Percentiles rank a stretch among this genome's conserved stretches.
Evolutionary conservation across 345 rosid species (phyloP).

Genomic region (Cochlearia excelsa): DNA sequence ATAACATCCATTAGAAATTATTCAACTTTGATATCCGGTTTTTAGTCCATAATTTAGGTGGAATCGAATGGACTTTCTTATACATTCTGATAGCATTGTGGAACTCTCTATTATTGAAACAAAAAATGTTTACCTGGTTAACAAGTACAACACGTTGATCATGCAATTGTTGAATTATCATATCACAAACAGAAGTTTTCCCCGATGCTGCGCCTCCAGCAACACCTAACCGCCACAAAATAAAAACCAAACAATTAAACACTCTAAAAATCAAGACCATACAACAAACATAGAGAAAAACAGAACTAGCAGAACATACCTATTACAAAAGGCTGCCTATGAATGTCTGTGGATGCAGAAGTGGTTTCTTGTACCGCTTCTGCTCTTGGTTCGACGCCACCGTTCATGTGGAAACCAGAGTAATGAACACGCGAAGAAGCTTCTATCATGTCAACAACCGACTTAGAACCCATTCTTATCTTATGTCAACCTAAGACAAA

Average conservation of each 20-base stretch:
- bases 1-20: not conserved
- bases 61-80: not conserved
- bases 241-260: not conserved
- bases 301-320: conserved; percentile 40
- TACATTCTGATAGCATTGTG: not conserved
- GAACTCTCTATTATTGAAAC: not conserved
- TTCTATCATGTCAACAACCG: conserved; percentile 84
- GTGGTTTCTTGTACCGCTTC: conserved; percentile 45
- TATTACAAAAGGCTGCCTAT: conserved; percentile 78
- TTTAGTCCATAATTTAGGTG: not conserved
- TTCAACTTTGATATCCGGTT: not conserved
- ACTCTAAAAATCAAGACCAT: not conserved
- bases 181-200: conserved; percentile 90
- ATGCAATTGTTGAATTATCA: conserved; percentile 95
- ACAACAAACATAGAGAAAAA: too few species aligned
- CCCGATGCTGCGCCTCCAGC: conserved; percentile 99
- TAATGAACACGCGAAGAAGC: conserved; percentile 77
- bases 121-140: conserved; percentile 57
- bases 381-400: conserved; percentile 50
- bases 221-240: conserved; percentile 52
- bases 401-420: conserved; percentile 57
- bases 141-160: conserved; percentile 96
- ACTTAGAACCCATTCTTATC: conserved; percentile 27
- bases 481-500: too few species aligned
- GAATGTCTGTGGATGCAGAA: conserved; percentile 42